A percentile compares a stretch with the other conserved stretches of the same genome.
Conservation (phyloP, 225 moss, liverwort and hornwort species). For the Pleurozium schreberi region DNA sequence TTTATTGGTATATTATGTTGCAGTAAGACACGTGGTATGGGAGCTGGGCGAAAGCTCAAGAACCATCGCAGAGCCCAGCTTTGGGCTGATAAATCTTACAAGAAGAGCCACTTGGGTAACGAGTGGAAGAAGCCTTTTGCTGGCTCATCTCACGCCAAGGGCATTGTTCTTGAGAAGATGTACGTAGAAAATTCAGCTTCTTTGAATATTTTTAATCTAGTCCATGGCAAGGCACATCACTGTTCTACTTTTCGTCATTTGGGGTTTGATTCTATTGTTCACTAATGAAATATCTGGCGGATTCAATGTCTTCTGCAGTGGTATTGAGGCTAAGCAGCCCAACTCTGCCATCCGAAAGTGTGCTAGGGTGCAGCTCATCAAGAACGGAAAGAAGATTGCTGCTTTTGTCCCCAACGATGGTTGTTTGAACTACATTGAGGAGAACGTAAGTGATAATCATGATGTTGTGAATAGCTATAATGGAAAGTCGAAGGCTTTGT, state of each 20-base stretch:
- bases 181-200: neutral
- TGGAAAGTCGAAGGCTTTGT: neutral
- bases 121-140: constrained; percentile 99
- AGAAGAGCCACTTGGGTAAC: constrained; percentile 91
- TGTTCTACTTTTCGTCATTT: neutral
- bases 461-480: neutral
- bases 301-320: constrained; percentile 22
- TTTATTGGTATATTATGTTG: neutral
- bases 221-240: neutral
- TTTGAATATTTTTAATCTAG: neutral
- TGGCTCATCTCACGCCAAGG: constrained; percentile 92
- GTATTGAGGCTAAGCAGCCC: constrained; percentile 97
- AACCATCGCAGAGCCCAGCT: constrained; percentile 82
- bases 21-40: constrained; percentile 98
- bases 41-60: constrained; percentile 98
- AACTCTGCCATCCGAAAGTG: constrained; percentile 96
- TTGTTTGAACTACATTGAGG: constrained; percentile 93
- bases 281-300: neutral
- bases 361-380: constrained; percentile 84
- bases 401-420: constrained; percentile 94
- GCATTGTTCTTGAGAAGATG: constrained; percentile 93
- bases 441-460: constrained; percentile 51
- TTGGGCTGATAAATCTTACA: constrained; percentile 96
- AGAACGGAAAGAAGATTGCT: constrained; percentile 93
- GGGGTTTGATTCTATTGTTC: neutral